phyloP scores from a whole-genome alignment of 495 filamentous ascomycete species.

The Patellaria atrata region DNA sequence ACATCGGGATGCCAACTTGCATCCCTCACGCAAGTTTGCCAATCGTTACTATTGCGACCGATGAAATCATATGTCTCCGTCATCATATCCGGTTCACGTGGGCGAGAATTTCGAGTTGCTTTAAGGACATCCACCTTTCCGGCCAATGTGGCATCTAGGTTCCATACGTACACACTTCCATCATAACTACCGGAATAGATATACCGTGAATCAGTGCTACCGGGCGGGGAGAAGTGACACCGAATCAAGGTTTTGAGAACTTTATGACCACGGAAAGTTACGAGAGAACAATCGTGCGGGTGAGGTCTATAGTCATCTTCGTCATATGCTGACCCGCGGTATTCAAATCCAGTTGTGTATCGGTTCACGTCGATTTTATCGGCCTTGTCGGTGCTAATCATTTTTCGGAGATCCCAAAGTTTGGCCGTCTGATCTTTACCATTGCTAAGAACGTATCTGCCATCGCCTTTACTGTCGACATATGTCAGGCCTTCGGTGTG shows the following conservation, averaged over 20 bases:
- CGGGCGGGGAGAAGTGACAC: constrained; percentile 88
- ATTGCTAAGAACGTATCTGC: constrained; percentile 85
- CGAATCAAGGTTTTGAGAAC: constrained; percentile 83
- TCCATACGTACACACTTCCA: constrained; percentile 81
- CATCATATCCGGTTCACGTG: constrained; percentile 29
- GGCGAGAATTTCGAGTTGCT: constrained; percentile 47
- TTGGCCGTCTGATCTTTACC: constrained; percentile 96
- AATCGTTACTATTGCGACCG: constrained; percentile 29
- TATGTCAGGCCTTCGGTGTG: constrained; percentile 93
- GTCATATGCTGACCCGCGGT: constrained; percentile 61
- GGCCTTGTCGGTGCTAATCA: constrained; percentile 56
- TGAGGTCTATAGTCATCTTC: constrained; percentile 55
- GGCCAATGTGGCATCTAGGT: constrained; percentile 82
- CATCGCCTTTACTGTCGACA: constrained; percentile 92
- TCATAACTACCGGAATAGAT: constrained; percentile 85
- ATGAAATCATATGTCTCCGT: constrained; percentile 24
- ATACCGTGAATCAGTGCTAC: constrained; percentile 78
- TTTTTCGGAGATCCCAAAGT: constrained; percentile 83
- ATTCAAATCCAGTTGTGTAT: constrained; percentile 67
- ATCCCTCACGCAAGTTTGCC: constrained; percentile 80
- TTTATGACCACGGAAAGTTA: constrained; percentile 81
- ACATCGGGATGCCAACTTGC: constrained; percentile 90
- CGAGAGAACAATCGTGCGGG: constrained; percentile 77
- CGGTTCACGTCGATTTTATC: constrained; percentile 35
- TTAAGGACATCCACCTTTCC: constrained; percentile 60